Evolutionary conservation across 1,139 yeast species (phyloP).

Genomic region (Nakaseomyces uthaithaninus): DNA sequence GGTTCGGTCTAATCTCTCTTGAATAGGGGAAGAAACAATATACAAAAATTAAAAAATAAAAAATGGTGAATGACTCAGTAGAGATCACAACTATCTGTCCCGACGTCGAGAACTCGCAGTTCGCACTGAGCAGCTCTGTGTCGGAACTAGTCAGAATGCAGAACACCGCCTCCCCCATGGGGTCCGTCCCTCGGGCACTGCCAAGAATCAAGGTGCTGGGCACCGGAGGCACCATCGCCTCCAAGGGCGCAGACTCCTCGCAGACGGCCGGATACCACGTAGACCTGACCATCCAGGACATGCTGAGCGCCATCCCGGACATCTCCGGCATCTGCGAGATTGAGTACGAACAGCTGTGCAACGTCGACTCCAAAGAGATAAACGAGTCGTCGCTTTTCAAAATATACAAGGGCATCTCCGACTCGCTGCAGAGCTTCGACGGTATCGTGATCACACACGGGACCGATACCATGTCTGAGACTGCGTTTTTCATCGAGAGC

Average conservation of each 20-base stretch:
- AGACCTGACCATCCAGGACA: slow-evolving; percentile 56
- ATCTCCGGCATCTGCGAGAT: slow-evolving; percentile 48
- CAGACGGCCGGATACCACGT: slow-evolving; percentile 65
- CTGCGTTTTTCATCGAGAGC: slow-evolving; percentile 58
- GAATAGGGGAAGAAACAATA: too few relatives aligned
- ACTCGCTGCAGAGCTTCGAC: slow-evolving; percentile 37
- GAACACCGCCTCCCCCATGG: slow-evolving; percentile 14
- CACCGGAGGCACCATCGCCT: slow-evolving; percentile 69
- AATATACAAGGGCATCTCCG: slow-evolving; percentile 39
- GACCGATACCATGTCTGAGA: slow-evolving; percentile 65
- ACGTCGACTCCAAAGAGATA: slow-evolving; percentile 58
- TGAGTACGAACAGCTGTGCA: slow-evolving; percentile 57
- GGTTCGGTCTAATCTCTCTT: too few relatives aligned
- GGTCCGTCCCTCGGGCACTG: slow-evolving; percentile 13
- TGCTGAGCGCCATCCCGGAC: slow-evolving; percentile 53
- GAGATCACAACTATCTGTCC: slow-evolving; percentile 31
- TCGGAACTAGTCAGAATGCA: slow-evolving; percentile 7
- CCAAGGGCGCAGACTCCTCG: slow-evolving; percentile 48
- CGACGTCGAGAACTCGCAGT: slow-evolving; percentile 29
- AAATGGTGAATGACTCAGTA: slow-evolving; percentile 26
- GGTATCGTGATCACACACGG: slow-evolving; percentile 63
- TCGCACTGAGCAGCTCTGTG: slow-evolving; percentile 16
- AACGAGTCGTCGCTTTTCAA: slow-evolving; percentile 36
- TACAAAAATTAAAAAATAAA: neutral
- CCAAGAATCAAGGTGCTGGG: slow-evolving; percentile 52